Conservation (phyloP, 2,329 filamentous ascomycete genomes). For the Diplodia mutila region DNA sequence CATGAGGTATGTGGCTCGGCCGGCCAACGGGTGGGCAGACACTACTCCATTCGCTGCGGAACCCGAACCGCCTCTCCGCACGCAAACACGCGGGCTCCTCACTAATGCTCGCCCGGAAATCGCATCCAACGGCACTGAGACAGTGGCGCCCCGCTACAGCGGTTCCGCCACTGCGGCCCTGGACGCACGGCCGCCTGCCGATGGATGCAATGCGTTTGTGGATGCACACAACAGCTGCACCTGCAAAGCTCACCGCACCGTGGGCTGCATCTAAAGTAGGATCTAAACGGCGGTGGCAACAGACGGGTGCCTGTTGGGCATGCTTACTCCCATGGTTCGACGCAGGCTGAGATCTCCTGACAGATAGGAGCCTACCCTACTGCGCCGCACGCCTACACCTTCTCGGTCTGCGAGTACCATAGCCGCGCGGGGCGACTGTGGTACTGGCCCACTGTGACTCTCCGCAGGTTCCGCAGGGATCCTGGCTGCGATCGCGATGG, state of each 20-base stretch:
- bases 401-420: not conserved
- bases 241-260: not conserved
- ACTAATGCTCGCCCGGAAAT: not conserved
- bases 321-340: not conserved
- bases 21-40: not conserved
- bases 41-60: slow-evolving; percentile 10
- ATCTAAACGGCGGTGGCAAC: slow-evolving; percentile 1
- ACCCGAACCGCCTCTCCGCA: not conserved
- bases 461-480: slow-evolving; percentile 17
- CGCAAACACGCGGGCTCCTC: not conserved
- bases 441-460: not conserved
- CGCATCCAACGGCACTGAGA: not conserved
- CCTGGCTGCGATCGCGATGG: slow-evolving; percentile 20
- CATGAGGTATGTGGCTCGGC: slow-evolving; percentile 1
- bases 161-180: not conserved
- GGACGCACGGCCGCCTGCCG: slow-evolving; percentile 1
- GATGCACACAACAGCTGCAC: not conserved
- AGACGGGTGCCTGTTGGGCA: not conserved
- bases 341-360: slow-evolving; percentile 15
- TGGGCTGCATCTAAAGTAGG: not conserved
- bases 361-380: slow-evolving; percentile 3
- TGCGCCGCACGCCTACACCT: not conserved
- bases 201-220: not conserved
- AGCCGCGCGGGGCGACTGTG: not conserved
- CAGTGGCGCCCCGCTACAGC: not conserved